phyloP scores from a whole-genome alignment of 2,329 filamentous ascomycete species.

The Colletotrichum sublineola region DNA sequence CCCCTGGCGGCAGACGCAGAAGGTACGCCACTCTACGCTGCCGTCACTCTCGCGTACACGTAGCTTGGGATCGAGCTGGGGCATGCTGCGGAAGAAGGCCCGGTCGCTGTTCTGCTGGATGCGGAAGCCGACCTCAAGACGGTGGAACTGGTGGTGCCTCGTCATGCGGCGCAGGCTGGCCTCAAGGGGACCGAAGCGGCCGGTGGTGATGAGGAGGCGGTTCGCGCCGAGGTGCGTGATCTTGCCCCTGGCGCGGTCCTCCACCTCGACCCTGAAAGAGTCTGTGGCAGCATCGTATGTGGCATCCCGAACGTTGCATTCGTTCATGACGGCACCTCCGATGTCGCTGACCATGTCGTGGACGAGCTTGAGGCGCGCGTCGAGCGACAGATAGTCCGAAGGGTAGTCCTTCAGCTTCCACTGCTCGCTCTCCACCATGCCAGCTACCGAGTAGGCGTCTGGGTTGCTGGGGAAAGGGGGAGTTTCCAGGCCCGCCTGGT shows the following conservation, averaged over 20 bases:
- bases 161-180: constrained; percentile 7
- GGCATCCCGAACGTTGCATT: constrained; percentile 2
- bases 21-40: constrained; percentile 11
- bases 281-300: neutral
- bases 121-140: neutral
- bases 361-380: neutral
- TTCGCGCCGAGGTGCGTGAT: neutral
- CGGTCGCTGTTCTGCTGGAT: constrained; percentile 7
- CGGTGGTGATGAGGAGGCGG: neutral
- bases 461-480: constrained; percentile 10
- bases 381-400: constrained; percentile 1
- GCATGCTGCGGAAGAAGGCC: neutral
- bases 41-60: constrained; percentile 6
- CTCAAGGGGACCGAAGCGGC: constrained; percentile 2
- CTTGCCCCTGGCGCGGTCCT: neutral
- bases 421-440: constrained; percentile 6
- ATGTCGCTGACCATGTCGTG: constrained; percentile 8
- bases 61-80: constrained; percentile 6
- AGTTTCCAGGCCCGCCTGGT: constrained; percentile 9
- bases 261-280: neutral
- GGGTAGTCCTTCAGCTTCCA: constrained; percentile 14
- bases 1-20: constrained; percentile 9
- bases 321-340: neutral
- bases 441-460: constrained; percentile 1
- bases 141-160: neutral